These are phyloP conservation scores for Amanita brunnescens DNA, from an alignment of 768 basidiomycete genomes.

Conservation along the genomic window DNA sequence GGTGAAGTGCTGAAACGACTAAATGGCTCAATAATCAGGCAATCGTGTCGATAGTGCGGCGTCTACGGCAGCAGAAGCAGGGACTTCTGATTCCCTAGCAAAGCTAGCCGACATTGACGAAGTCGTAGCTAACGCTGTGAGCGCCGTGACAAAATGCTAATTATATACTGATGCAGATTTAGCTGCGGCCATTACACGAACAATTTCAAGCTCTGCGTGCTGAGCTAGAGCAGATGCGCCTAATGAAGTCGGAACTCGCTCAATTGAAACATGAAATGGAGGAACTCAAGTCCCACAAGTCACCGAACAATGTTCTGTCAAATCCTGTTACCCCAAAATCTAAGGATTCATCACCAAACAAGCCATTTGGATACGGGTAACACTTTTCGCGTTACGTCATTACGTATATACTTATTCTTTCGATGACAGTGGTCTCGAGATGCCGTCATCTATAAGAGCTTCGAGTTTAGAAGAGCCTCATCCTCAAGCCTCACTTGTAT, in stretches of 20 bases:
- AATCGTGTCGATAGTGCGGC: not conserved
- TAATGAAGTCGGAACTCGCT: conserved; percentile 24
- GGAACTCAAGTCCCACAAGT: conserved; percentile 8
- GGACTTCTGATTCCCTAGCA: conserved; percentile 12
- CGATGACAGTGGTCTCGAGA: conserved; percentile 15
- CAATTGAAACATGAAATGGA: conserved; percentile 24
- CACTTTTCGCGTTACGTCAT: not conserved
- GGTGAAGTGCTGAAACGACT: not conserved
- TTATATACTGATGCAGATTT: conserved; percentile 1
- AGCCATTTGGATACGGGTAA: conserved; percentile 13
- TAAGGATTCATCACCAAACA: conserved; percentile 9
- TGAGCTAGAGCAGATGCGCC: conserved; percentile 31
- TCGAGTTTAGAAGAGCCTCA: not conserved
- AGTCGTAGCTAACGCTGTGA: conserved; percentile 27
- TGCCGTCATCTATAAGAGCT: conserved; percentile 11
- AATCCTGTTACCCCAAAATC: conserved; percentile 18
- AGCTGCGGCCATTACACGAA: conserved; percentile 42
- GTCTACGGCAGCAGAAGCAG: not conserved
- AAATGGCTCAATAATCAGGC: not conserved
- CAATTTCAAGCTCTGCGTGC: conserved; percentile 39
- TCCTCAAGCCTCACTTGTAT: not conserved
- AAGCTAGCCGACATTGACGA: conserved; percentile 18
- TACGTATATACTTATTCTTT: not conserved
- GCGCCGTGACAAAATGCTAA: conserved; percentile 1
- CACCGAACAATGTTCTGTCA: not conserved